Conservation (phyloP, 306 rosid species). For the Phaseolus lunatus region DNA sequence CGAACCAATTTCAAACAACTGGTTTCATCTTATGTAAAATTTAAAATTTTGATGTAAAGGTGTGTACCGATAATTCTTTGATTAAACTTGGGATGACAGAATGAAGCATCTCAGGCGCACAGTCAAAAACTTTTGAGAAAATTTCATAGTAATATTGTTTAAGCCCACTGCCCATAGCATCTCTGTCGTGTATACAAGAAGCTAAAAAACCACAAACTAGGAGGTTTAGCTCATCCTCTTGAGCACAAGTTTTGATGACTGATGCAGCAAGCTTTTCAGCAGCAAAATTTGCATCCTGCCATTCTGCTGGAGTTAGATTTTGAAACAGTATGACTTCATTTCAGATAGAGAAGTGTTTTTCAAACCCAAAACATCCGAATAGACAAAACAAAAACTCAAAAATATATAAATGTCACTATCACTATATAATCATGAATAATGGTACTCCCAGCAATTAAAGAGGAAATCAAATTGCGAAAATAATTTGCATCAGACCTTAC, state of each 20-base stretch:
- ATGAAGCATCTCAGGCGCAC: slow-evolving; percentile 85
- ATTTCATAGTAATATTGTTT: slow-evolving; percentile 87
- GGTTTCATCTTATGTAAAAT: slow-evolving; percentile 19
- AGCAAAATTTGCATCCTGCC: slow-evolving; percentile 61
- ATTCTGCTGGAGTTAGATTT: slow-evolving; percentile 34
- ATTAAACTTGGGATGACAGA: slow-evolving; percentile 79
- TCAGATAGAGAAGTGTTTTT: slow-evolving; percentile 4
- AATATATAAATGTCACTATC: background rate
- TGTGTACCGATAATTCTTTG: slow-evolving; percentile 73
- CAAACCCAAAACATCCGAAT: slow-evolving; percentile 31
- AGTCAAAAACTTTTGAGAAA: slow-evolving; percentile 66
- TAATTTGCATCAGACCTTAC: slow-evolving; percentile 16
- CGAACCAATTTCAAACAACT: slow-evolving; percentile 26
- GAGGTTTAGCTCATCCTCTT: slow-evolving; percentile 71
- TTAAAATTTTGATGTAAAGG: slow-evolving; percentile 16
- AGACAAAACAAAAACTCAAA: slow-evolving; percentile 20
- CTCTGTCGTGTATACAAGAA: slow-evolving; percentile 77
- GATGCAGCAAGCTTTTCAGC: slow-evolving; percentile 77
- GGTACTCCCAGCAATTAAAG: slow-evolving; percentile 17
- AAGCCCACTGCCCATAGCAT: slow-evolving; percentile 65
- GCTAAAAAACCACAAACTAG: slow-evolving; percentile 74
- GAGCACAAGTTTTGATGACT: slow-evolving; percentile 66
- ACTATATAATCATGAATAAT: slow-evolving; percentile 34
- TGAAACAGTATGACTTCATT: slow-evolving; percentile 9
- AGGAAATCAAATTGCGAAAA: slow-evolving; percentile 14